These are phyloP conservation scores for Botryosphaeria agaves DNA, from an alignment of 2,329 filamentous ascomycete species.

Conservation along the genomic window DNA sequence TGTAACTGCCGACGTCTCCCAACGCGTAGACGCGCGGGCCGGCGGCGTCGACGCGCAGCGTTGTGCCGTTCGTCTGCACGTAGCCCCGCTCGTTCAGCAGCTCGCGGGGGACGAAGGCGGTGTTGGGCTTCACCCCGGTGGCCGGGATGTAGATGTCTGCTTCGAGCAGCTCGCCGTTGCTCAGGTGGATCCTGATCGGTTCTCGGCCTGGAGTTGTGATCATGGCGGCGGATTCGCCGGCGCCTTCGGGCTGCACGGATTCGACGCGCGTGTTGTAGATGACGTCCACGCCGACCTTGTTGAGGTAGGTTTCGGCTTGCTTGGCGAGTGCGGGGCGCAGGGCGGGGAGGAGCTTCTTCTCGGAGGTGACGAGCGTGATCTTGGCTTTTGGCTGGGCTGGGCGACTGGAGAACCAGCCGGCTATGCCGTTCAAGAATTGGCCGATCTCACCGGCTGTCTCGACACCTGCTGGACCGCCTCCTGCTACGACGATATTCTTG, in stretches of 20 bases:
- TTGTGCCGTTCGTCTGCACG: constrained; percentile 28
- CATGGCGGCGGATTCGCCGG: constrained; percentile 24
- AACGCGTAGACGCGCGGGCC: constrained; percentile 29
- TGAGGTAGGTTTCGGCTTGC: constrained; percentile 28
- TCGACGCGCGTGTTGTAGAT: constrained; percentile 20
- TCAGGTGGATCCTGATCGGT: constrained; percentile 24
- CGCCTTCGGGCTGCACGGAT: constrained; percentile 11
- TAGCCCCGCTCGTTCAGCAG: constrained; percentile 29
- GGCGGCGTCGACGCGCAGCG: constrained; percentile 26
- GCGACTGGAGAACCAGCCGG: constrained; percentile 19
- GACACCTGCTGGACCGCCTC: constrained; percentile 19
- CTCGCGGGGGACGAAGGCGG: constrained; percentile 29
- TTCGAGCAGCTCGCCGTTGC: constrained; percentile 27
- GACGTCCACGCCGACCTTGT: constrained; percentile 29
- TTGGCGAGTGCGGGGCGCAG: constrained; percentile 21
- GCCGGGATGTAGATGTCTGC: constrained; percentile 37
- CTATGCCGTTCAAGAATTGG: constrained; percentile 16
- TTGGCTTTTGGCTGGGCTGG: constrained; percentile 18
- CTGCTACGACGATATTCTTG: constrained; percentile 16
- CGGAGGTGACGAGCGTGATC: constrained; percentile 28
- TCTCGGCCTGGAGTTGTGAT: no score
- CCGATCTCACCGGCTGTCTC: constrained; percentile 21
- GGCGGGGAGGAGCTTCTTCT: constrained; percentile 20
- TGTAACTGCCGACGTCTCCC: constrained; percentile 28
- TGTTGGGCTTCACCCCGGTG: constrained; percentile 34